Percentiles rank a stretch among this genome's conserved stretches.
phyloP scores from a whole-genome alignment of 2,329 filamentous ascomycete species.

The Aspergillus fumigatus region DNA sequence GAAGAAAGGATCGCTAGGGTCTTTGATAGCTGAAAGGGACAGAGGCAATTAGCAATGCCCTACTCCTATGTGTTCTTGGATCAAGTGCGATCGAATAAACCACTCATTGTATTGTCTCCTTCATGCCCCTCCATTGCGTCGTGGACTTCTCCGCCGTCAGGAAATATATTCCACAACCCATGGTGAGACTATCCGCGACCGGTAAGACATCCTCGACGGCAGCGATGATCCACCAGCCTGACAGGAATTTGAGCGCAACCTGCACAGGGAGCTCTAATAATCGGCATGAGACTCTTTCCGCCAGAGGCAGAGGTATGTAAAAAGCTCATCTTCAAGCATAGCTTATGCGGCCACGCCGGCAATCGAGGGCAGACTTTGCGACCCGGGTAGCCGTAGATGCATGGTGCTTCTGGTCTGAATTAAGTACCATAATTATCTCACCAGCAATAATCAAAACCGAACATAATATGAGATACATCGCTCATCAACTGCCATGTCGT shows the following conservation, averaged over 20 bases:
- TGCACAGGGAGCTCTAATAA: constrained; percentile 9
- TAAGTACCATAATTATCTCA: not conserved
- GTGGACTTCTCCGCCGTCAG: constrained; percentile 1
- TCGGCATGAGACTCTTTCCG: constrained; percentile 7
- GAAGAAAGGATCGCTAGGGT: not conserved
- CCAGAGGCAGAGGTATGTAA: constrained; percentile 7
- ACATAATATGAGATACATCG: too few species aligned
- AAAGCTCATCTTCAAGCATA: constrained; percentile 13
- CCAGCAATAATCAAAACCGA: too few species aligned
- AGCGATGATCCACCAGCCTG: constrained; percentile 8
- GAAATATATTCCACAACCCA: constrained; percentile 6
- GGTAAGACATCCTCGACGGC: not conserved
- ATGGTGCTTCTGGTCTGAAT: not conserved
- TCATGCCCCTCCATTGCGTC: not conserved
- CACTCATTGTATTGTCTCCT: constrained; percentile 1
- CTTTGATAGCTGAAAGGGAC: constrained; percentile 1
- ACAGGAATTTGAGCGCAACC: constrained; percentile 4
- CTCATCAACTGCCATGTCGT: too few species aligned
- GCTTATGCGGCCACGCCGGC: constrained; percentile 12
- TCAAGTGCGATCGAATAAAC: not conserved
- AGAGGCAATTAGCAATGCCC: not conserved
- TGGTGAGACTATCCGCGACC: not conserved
- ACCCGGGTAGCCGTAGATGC: constrained; percentile 4
- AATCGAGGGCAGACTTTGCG: constrained; percentile 8
- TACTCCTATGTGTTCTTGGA: not conserved